Conservation (phyloP, 2,329 filamentous ascomycete genomes). For the Cyphellophora attinorum region DNA sequence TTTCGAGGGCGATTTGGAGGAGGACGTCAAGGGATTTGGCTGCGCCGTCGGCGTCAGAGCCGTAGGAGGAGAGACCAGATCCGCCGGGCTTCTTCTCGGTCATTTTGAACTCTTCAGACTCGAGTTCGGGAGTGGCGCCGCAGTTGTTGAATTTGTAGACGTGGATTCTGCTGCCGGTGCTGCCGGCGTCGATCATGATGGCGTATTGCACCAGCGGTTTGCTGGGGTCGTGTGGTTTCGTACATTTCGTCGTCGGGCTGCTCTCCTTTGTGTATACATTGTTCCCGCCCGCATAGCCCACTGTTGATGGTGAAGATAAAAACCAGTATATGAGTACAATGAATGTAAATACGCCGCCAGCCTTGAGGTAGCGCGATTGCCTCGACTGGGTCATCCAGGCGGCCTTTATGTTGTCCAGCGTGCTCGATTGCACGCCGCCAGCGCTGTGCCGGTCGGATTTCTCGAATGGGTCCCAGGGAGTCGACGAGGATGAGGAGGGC, state of each 20-base stretch:
- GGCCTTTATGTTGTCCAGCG: slow-evolving; percentile 34
- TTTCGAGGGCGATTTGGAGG: slow-evolving; percentile 74
- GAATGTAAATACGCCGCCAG: slow-evolving; percentile 49
- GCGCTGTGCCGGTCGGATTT: slow-evolving; percentile 33
- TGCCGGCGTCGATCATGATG: slow-evolving; percentile 96
- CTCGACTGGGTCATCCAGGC: slow-evolving; percentile 53
- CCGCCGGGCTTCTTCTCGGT: slow-evolving; percentile 76
- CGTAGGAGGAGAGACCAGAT: slow-evolving; percentile 75
- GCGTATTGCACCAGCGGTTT: slow-evolving; percentile 97
- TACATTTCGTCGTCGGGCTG: slow-evolving; percentile 53
- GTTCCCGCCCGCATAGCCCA: slow-evolving; percentile 5
- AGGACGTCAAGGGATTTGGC: slow-evolving; percentile 83
- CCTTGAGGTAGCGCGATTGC: slow-evolving; percentile 52
- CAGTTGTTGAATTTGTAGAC: slow-evolving; percentile 99
- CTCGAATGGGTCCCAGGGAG: slow-evolving; percentile 32
- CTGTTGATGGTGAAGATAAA: slow-evolving; percentile 27
- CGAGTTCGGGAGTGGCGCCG: slow-evolving; percentile 85
- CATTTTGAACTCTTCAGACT: slow-evolving; percentile 87
- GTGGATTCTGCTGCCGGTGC: slow-evolving; percentile 94
- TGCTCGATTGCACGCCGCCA: slow-evolving; percentile 22
- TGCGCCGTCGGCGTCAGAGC: slow-evolving; percentile 73
- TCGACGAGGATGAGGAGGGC: slow-evolving; percentile 18
- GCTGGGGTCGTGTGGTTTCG: slow-evolving; percentile 70
- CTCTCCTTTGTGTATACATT: slow-evolving; percentile 12
- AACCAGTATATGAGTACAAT: slow-evolving; percentile 50